Evolutionary conservation across 2,329 filamentous ascomycete genomes (phyloP).

Genomic region (Pseudocercospora macadamiae): DNA sequence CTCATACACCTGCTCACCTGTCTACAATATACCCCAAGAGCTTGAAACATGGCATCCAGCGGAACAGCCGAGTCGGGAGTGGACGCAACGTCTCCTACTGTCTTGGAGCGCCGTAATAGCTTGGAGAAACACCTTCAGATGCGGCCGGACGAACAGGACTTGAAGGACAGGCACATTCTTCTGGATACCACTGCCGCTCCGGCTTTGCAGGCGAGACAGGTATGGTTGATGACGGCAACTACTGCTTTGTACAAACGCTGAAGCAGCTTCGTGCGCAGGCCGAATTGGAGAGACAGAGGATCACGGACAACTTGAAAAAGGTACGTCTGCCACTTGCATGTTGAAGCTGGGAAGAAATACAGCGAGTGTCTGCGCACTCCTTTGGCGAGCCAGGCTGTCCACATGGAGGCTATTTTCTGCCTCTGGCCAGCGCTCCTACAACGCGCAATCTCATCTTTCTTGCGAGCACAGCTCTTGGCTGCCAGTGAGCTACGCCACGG

Average conservation of each 20-base stretch:
- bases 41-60: constrained; percentile 15
- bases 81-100: constrained; percentile 21
- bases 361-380: too few species aligned
- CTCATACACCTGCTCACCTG: neutral
- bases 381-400: too few species aligned
- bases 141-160: constrained; percentile 59
- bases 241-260: too few species aligned
- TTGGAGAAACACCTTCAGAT: constrained; percentile 44
- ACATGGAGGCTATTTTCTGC: too few species aligned
- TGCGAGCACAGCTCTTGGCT: too few species aligned
- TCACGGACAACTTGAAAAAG: constrained; percentile 66
- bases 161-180: constrained; percentile 68
- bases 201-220: constrained; percentile 65
- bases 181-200: constrained; percentile 69
- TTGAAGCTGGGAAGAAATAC: too few species aligned
- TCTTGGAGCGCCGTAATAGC: constrained; percentile 22
- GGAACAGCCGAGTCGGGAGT: constrained; percentile 13
- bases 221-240: too few species aligned
- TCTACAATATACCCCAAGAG: neutral
- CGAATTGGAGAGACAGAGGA: constrained; percentile 67
- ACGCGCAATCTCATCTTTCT: too few species aligned
- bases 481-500: too few species aligned
- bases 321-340: constrained; percentile 19
- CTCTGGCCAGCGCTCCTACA: too few species aligned
- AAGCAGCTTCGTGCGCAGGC: too few species aligned